These are phyloP conservation scores for Coprinellus aureogranulatus DNA, from an alignment of 768 basidiomycete genomes.

Conservation along the genomic window DNA sequence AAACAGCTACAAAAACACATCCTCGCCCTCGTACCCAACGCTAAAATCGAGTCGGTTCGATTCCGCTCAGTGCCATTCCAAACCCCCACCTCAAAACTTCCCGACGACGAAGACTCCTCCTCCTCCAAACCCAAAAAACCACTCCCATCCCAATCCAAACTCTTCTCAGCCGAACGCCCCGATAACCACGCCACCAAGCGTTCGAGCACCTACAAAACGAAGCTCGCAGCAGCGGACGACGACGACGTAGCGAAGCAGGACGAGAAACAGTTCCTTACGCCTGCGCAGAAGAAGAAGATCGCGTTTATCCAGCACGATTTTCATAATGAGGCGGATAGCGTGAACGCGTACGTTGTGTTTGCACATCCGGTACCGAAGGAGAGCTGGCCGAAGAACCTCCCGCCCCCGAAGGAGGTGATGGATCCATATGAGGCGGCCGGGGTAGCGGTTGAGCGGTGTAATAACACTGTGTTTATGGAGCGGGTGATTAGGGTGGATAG, in stretches of 20 bases:
- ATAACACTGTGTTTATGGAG: constrained; percentile 74
- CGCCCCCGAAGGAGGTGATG: constrained; percentile 47
- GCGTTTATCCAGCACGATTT: constrained; percentile 93
- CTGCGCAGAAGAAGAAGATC: constrained; percentile 87
- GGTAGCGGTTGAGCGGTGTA: constrained; percentile 53
- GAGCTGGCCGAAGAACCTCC: constrained; percentile 46
- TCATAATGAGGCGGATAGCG: constrained; percentile 69
- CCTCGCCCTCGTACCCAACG: constrained; percentile 62
- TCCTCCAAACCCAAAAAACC: constrained; percentile 10
- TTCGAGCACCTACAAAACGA: constrained; percentile 44
- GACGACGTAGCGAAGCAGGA: constrained; percentile 42
- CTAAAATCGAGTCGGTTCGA: constrained; percentile 88
- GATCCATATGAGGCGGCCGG: constrained; percentile 72
- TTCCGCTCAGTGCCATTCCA: constrained; percentile 94
- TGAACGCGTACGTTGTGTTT: constrained; percentile 91
- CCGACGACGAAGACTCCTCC: constrained; percentile 27
- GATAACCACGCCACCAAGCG: background rate
- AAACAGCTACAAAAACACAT: constrained; percentile 80
- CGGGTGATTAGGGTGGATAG: constrained; percentile 78
- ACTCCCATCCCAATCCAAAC: background rate
- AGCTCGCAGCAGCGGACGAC: constrained; percentile 43
- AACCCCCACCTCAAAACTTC: constrained; percentile 65
- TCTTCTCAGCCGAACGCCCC: background rate
- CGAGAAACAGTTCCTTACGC: constrained; percentile 69
- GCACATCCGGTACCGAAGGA: constrained; percentile 56